Conservation (phyloP, 208 protist species). For the Wallacemonas sp. region DNA sequence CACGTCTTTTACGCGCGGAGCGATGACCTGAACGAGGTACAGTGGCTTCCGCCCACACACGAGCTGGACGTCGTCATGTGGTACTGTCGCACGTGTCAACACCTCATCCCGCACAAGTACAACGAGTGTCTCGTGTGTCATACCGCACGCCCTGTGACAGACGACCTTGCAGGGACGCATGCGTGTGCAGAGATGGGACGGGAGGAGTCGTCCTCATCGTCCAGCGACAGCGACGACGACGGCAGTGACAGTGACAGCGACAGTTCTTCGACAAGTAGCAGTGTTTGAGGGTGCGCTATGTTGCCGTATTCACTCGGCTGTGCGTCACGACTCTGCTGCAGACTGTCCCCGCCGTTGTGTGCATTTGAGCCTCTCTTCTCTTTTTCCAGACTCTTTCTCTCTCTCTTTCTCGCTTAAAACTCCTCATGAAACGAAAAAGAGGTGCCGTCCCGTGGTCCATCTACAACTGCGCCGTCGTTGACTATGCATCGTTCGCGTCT, state of each 20-base stretch:
- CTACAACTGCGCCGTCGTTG: too few species aligned
- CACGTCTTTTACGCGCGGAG: constrained; percentile 80
- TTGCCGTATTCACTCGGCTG: too few species aligned
- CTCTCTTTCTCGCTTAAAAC: too few species aligned
- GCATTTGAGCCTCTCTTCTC: too few species aligned
- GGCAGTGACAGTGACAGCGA: constrained; percentile 8
- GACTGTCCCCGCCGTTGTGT: too few species aligned
- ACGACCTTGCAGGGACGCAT: too few species aligned
- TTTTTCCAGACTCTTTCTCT: too few species aligned
- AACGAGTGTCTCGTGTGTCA: constrained; percentile 84
- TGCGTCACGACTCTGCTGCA: too few species aligned
- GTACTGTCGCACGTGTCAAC: constrained; percentile 66
- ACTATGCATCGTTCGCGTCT: too few species aligned
- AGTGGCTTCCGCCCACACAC: constrained; percentile 66
- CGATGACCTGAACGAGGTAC: constrained; percentile 59
- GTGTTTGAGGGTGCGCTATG: too few species aligned
- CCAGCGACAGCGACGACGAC: constrained; percentile 21
- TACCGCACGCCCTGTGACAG: constrained; percentile 38
- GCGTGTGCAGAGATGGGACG: neutral
- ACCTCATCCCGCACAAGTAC: constrained; percentile 56
- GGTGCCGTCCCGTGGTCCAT: too few species aligned
- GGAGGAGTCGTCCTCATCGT: constrained; percentile 7
- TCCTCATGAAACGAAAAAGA: too few species aligned
- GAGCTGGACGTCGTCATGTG: constrained; percentile 78
- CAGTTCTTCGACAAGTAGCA: neutral